These are phyloP conservation scores for Candida broadrunensis DNA, from an alignment of 805 yeast species.

Conservation along the genomic window DNA sequence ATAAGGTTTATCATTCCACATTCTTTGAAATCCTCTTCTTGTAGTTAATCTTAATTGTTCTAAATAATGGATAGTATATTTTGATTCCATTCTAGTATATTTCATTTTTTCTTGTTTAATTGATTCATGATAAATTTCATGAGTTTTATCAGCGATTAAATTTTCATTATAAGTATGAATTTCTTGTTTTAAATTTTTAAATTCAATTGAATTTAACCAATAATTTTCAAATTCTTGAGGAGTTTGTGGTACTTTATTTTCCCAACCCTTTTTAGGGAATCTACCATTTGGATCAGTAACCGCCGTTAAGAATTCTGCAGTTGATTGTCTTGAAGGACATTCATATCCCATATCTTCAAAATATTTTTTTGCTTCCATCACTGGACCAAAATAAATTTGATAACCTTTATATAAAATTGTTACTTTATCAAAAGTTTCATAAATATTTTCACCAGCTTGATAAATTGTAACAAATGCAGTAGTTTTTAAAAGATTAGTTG, in stretches of 20 bases:
- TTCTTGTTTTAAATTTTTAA: constrained; percentile 15
- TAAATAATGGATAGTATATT: constrained; percentile 40
- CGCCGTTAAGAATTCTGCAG: constrained; percentile 70
- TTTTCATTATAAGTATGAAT: constrained; percentile 14
- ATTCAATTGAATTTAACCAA: constrained; percentile 52
- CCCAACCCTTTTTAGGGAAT: constrained; percentile 44
- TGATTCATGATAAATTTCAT: constrained; percentile 30
- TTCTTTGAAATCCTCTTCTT: constrained; percentile 51
- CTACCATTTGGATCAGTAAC: constrained; percentile 68
- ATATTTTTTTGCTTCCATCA: constrained; percentile 49
- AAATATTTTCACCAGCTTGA: constrained; percentile 29
- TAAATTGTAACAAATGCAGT: constrained; percentile 60
- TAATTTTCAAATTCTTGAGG: constrained; percentile 58
- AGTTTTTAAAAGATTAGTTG: constrained; percentile 46
- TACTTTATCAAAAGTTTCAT: constrained; percentile 29
- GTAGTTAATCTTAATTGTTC: constrained; percentile 51
- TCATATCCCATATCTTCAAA: constrained; percentile 64
- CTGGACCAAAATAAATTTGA: constrained; percentile 66
- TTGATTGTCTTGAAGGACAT: constrained; percentile 63
- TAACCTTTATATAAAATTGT: constrained; percentile 29
- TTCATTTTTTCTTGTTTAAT: constrained; percentile 35
- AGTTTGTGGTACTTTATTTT: constrained; percentile 53
- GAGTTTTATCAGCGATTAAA: constrained; percentile 27
- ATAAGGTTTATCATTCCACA: constrained; percentile 55
- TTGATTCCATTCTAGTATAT: constrained; percentile 34